phyloP scores from a whole-genome alignment of 495 filamentous ascomycete species.

The Oidiodendron maius region DNA sequence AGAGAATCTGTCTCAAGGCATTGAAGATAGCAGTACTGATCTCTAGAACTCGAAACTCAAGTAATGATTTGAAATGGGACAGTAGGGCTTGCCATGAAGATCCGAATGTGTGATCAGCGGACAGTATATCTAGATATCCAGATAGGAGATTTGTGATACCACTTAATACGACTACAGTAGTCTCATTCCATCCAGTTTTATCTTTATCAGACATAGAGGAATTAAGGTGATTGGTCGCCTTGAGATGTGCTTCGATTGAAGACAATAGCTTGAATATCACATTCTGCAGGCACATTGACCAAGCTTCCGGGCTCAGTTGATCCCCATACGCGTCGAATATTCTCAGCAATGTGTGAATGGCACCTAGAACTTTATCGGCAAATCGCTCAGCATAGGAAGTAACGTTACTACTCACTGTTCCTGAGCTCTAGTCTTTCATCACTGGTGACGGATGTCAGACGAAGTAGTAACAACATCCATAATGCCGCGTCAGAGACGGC shows the following conservation, averaged over 20 bases:
- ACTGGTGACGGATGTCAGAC: constrained; percentile 68
- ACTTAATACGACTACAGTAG: constrained; percentile 65
- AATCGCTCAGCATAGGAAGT: constrained; percentile 14
- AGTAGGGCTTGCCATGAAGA: constrained; percentile 66
- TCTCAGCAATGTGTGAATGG: constrained; percentile 81
- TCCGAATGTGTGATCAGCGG: constrained; percentile 49
- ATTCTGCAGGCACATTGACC: constrained; percentile 75
- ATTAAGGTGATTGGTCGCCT: constrained; percentile 11
- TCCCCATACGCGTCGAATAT: constrained; percentile 91
- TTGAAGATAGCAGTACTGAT: constrained; percentile 69
- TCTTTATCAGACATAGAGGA: constrained; percentile 30
- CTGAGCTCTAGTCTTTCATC: constrained; percentile 80
- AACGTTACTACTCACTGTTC: constrained; percentile 56
- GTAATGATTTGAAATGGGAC: constrained; percentile 52
- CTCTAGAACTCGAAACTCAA: constrained; percentile 55
- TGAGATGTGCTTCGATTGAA: constrained; percentile 43
- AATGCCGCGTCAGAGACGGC: constrained; percentile 55
- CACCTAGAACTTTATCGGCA: constrained; percentile 35
- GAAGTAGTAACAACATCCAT: constrained; percentile 79
- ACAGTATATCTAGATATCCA: constrained; percentile 58
- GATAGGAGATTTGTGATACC: constrained; percentile 63
- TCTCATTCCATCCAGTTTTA: constrained; percentile 64
- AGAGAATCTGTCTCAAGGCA: constrained; percentile 60
- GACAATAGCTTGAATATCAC: constrained; percentile 72
- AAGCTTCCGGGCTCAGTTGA: constrained; percentile 68